These are phyloP conservation scores for Trichosanthes truncata DNA, from an alignment of 306 rosid species.

Conservation along the genomic window DNA sequence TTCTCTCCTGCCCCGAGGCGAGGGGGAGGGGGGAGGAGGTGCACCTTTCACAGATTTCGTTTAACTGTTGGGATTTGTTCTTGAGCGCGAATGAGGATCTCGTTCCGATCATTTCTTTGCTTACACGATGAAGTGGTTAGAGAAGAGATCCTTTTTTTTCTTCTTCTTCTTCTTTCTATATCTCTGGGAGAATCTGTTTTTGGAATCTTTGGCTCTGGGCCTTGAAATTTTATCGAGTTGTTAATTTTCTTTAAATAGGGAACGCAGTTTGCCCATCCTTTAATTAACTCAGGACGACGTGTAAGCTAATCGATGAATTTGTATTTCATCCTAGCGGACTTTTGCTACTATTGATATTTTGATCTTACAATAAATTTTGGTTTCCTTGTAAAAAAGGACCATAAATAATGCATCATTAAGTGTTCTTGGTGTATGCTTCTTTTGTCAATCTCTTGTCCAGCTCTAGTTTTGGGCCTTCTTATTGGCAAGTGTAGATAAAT, in stretches of 20 bases:
- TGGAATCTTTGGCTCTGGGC: background rate
- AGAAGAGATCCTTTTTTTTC: background rate
- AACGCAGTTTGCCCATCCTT: background rate
- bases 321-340: background rate
- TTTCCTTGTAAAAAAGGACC: background rate
- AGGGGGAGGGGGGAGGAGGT: background rate
- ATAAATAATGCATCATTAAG: background rate
- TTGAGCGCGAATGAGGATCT: background rate
- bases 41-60: background rate
- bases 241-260: background rate
- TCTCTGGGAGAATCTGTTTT: background rate
- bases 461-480: background rate
- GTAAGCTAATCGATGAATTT: background rate
- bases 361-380: background rate
- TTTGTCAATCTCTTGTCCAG: background rate
- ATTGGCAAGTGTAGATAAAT: background rate
- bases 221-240: background rate
- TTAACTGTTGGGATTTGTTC: background rate
- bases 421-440: background rate
- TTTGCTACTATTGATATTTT: background rate
- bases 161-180: background rate
- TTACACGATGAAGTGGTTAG: background rate
- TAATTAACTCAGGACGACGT: background rate
- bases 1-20: slow-evolving; percentile 7
- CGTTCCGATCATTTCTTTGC: slow-evolving; percentile 1